Percentiles rank a stretch among this genome's conserved stretches.
phyloP scores from a whole-genome alignment of 2,329 filamentous ascomycete genomes.

The Kalaharituber pfeilii region DNA sequence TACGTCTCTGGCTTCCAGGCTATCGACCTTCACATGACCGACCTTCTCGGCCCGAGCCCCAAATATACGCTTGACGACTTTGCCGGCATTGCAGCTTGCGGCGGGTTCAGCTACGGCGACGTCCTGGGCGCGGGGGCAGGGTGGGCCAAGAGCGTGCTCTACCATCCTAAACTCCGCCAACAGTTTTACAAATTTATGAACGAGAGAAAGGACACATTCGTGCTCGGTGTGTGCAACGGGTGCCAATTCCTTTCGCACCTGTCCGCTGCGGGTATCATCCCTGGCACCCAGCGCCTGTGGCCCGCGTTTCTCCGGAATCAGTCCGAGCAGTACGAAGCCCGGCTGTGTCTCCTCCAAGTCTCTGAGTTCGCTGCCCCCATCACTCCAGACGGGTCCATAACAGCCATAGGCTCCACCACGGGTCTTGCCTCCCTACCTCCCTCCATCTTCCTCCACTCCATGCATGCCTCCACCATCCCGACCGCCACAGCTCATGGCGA shows the following conservation, averaged over 20 bases:
- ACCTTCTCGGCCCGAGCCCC: conserved; percentile 60
- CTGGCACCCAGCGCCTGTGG: conserved; percentile 60
- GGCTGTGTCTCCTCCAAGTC: conserved; percentile 71
- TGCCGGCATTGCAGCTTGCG: conserved; percentile 79
- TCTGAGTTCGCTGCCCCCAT: conserved; percentile 38
- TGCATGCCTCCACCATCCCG: conserved; percentile 64
- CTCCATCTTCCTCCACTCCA: conserved; percentile 79
- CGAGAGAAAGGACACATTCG: conserved; percentile 71
- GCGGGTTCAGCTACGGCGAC: conserved; percentile 89
- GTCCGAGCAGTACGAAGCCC: conserved; percentile 77
- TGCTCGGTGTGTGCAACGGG: conserved; percentile 89
- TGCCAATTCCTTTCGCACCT: conserved; percentile 84
- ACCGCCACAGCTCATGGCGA: conserved; percentile 86
- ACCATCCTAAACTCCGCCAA: conserved; percentile 56
- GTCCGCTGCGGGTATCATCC: conserved; percentile 52
- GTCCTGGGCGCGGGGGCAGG: conserved; percentile 88
- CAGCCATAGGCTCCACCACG: no score
- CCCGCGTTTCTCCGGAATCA: conserved; percentile 72
- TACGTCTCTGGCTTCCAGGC: conserved; percentile 76
- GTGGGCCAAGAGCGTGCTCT: conserved; percentile 84
- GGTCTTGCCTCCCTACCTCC: conserved; percentile 28
- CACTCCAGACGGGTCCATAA: conserved; percentile 23
- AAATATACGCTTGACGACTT: conserved; percentile 68
- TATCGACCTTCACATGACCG: conserved; percentile 92
- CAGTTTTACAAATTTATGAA: conserved; percentile 83